These are phyloP conservation scores for Conringia planisiliqua DNA, from an alignment of 345 rosid genomes.

Conservation along the genomic window DNA sequence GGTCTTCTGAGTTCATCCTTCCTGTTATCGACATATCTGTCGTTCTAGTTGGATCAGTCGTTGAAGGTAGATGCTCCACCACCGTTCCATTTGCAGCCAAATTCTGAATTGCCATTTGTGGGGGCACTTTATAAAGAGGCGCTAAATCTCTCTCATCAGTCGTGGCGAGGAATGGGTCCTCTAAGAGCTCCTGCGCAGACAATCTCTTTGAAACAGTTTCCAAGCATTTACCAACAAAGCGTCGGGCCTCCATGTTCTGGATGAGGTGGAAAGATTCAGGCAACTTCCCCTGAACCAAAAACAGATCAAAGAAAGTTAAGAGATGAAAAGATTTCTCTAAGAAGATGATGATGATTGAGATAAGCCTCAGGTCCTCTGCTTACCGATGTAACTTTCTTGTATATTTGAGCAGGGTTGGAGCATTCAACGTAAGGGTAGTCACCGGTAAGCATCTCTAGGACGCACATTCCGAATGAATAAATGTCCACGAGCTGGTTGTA, in stretches of 20 bases:
- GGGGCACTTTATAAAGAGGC: slow-evolving; percentile 19
- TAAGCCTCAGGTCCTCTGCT: slow-evolving; percentile 15
- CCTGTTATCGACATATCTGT: slow-evolving; percentile 85
- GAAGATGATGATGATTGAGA: slow-evolving; percentile 15
- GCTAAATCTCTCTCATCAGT: slow-evolving; percentile 37
- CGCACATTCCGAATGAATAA: slow-evolving; percentile 94
- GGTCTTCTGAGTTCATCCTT: slow-evolving; percentile 67
- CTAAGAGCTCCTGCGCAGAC: slow-evolving; percentile 69
- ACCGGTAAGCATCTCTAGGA: slow-evolving; percentile 86
- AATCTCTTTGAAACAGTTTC: slow-evolving; percentile 65
- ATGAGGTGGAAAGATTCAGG: slow-evolving; percentile 77
- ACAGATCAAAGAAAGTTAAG: slow-evolving; percentile 5
- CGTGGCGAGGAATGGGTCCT: slow-evolving; percentile 60
- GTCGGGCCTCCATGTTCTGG: slow-evolving; percentile 55
- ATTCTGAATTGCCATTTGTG: slow-evolving; percentile 32
- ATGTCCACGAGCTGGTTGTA: slow-evolving; percentile 89
- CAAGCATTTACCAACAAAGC: slow-evolving; percentile 78
- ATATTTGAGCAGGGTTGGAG: slow-evolving; percentile 86
- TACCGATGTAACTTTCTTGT: slow-evolving; percentile 95
- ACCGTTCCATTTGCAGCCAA: slow-evolving; percentile 31
- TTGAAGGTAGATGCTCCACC: slow-evolving; percentile 28
- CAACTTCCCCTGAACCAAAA: slow-evolving; percentile 65
- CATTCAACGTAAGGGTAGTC: slow-evolving; percentile 92
- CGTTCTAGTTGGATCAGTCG: slow-evolving; percentile 45
- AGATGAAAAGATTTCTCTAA: neutral